Conservation (phyloP, 116 monocot species). For the Iris pallida region DNA sequence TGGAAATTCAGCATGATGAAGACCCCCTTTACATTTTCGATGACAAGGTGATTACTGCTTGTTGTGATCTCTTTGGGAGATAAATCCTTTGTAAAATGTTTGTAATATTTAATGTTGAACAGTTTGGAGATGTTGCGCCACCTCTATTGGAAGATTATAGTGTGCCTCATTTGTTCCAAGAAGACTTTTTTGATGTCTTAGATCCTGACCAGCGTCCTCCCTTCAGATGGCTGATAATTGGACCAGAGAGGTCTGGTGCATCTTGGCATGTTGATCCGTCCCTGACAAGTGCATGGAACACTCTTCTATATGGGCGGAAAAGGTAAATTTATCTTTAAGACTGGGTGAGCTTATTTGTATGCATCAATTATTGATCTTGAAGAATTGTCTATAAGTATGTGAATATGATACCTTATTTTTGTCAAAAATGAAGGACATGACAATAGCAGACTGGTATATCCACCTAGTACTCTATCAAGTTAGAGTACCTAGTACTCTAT, state of each 20-base stretch:
- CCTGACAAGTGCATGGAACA: conserved; percentile 99
- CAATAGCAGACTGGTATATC: too few species aligned
- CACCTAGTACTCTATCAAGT: too few species aligned
- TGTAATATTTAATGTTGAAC: conserved; percentile 21
- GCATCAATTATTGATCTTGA: too few species aligned
- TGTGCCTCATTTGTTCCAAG: conserved; percentile 80
- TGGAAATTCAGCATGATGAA: conserved; percentile 93
- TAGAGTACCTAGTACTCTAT: too few species aligned
- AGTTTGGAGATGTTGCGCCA: conserved; percentile 98
- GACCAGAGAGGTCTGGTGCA: conserved; percentile 94
- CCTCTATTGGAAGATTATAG: conserved; percentile 70
- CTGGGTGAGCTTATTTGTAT: too few species aligned
- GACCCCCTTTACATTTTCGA: conserved; percentile 99
- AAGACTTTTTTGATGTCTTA: conserved; percentile 88
- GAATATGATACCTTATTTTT: too few species aligned
- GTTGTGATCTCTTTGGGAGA: background rate
- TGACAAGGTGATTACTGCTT: conserved; percentile 56
- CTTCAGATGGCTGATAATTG: conserved; percentile 97
- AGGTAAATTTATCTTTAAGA: conserved; percentile 32
- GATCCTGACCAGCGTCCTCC: conserved; percentile 76
- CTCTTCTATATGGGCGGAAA: conserved; percentile 80
- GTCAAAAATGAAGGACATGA: too few species aligned
- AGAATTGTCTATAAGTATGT: too few species aligned
- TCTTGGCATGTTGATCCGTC: conserved; percentile 99
- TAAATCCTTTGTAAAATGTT: background rate